Evolutionary conservation across 768 basidiomycete species (phyloP).

Genomic region (Cubamyces sp.): DNA sequence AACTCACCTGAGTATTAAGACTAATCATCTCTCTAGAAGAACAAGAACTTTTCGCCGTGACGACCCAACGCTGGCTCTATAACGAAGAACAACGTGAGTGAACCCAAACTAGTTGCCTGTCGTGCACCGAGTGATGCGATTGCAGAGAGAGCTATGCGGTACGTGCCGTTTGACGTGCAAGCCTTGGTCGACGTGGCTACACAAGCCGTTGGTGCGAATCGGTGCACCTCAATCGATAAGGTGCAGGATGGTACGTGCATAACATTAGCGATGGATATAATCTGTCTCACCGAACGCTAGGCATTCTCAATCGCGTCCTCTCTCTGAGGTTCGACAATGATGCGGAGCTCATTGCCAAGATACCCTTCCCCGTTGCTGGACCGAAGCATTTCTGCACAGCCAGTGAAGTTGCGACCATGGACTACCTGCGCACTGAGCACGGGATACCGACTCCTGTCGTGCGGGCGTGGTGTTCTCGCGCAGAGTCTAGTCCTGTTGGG

Average conservation of each 20-base stretch:
- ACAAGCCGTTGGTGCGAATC: conserved; percentile 9
- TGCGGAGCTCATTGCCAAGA: conserved; percentile 45
- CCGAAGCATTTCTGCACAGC: conserved; percentile 46
- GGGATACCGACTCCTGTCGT: conserved; percentile 47
- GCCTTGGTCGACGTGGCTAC: conserved; percentile 17
- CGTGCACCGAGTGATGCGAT: neutral
- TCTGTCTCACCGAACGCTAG: conserved; percentile 21
- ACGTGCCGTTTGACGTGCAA: conserved; percentile 21
- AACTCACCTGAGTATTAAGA: too few species aligned
- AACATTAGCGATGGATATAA: neutral
- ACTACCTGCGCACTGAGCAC: conserved; percentile 41
- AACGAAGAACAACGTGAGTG: conserved; percentile 22
- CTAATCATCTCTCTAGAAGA: neutral
- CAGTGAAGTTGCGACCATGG: conserved; percentile 52
- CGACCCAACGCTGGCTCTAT: conserved; percentile 18
- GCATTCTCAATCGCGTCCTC: conserved; percentile 47
- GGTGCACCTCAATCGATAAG: conserved; percentile 14
- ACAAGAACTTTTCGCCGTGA: conserved; percentile 12
- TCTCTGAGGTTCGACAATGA: conserved; percentile 42
- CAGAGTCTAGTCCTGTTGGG: conserved; percentile 44
- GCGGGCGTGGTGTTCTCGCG: conserved; percentile 40
- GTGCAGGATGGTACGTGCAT: conserved; percentile 1
- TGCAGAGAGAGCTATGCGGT: conserved; percentile 15
- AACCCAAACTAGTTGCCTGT: neutral
- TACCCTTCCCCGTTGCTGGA: conserved; percentile 44